phyloP scores from a whole-genome alignment of 768 basidiomycete genomes.

The Pisolithus microcarpus region DNA sequence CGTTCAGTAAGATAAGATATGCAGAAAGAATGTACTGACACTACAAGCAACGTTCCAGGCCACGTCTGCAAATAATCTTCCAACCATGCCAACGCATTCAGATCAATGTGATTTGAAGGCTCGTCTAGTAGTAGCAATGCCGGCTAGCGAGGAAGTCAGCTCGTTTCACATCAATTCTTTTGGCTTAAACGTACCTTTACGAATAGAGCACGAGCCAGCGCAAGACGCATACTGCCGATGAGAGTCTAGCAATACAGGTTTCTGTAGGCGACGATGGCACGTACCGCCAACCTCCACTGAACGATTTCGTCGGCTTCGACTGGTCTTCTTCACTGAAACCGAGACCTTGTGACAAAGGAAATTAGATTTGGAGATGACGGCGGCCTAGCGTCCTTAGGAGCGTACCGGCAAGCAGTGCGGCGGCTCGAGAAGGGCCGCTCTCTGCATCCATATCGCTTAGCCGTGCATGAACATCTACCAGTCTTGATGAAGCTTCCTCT shows the following conservation, averaged over 20 bases:
- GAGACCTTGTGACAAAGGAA: conserved; percentile 47
- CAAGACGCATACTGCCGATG: conserved; percentile 78
- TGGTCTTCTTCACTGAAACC: conserved; percentile 91
- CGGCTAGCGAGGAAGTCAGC: conserved; percentile 36
- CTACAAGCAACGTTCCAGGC: conserved; percentile 86
- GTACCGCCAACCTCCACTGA: conserved; percentile 94
- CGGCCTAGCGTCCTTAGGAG: neutral
- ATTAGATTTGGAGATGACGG: neutral
- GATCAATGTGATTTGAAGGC: conserved; percentile 95
- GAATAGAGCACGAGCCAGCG: conserved; percentile 90
- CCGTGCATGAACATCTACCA: conserved; percentile 85
- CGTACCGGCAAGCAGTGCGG: conserved; percentile 77
- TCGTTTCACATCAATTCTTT: neutral
- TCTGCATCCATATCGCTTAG: conserved; percentile 98
- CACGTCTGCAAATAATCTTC: conserved; percentile 97
- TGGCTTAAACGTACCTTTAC: conserved; percentile 58
- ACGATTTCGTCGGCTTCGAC: conserved; percentile 70
- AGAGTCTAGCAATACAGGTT: neutral
- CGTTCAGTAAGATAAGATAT: conserved; percentile 5
- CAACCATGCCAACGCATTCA: conserved; percentile 95
- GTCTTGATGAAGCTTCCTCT: conserved; percentile 73
- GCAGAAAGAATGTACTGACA: conserved; percentile 43
- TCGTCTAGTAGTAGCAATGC: conserved; percentile 80
- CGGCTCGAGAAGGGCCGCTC: conserved; percentile 91
- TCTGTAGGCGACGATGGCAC: conserved; percentile 6